Base-by-base conservation (phyloP, 495 filamentous ascomycete genomes). In the Hypoxylon cercidicola region DNA sequence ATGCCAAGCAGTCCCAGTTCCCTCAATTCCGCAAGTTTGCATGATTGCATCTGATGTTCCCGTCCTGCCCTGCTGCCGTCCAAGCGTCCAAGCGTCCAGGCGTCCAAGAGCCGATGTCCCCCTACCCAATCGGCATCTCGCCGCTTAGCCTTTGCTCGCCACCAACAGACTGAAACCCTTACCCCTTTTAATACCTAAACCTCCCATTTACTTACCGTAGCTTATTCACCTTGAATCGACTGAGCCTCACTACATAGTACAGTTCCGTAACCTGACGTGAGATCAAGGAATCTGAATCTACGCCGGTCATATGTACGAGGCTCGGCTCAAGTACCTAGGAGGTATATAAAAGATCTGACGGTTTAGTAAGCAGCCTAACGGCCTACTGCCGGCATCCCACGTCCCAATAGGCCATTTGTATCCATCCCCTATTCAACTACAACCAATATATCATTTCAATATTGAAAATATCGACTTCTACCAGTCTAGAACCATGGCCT, bases 401-500 rank as follows among this genome's bases (percentile, higher is more conserved):
- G 2, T 25, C 23, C 2, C 23, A 16, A 40, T 40, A 40, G 37
- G 30, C 30, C 15, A 15, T 12, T 40, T 16, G 13, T 40, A 2
- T 40, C 37, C 37, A 3, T 1, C 37, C 37, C 37, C 37, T 40
- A 40, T 40, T 40, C 12, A 16, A 2, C 15, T 15, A 40, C 4
- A 32, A 1, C 10, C 10, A 10, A 10, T 32, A 32, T 32, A 32
- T 7, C 30, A 4, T 32, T 32, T 5, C 30, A 40, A 40, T 40
- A 40, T 15, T 40, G 4, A 16, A 47, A 32, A 32, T 11, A 32
- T 10, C 30, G 8, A 32, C 30, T 32, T 32, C 30, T 32, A 25
- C 23, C 23, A 47, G 12, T 40, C 37, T 8, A 40, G 20, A 52
- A 41, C 30, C 44, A 87, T 87, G 85, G 73, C 84, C 0, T 79